Evolutionary conservation across 164 flowering plant genomes (phyloP).

Genomic region (Buxus sempervirens): DNA sequence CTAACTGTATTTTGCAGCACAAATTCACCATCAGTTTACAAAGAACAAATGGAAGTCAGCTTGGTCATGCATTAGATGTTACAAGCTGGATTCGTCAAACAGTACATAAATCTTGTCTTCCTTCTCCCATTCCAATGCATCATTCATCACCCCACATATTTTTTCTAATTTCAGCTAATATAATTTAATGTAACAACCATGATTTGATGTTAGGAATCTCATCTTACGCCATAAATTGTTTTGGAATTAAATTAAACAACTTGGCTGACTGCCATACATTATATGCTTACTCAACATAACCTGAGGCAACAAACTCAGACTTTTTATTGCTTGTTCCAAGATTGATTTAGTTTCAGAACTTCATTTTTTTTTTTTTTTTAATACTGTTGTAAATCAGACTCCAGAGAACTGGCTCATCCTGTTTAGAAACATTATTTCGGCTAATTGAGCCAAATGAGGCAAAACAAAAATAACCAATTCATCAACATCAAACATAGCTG

Average conservation of each 20-base stretch:
- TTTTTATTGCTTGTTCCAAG: no score
- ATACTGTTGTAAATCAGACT: neutral
- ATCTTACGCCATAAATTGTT: neutral
- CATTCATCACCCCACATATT: neutral
- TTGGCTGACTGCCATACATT: neutral
- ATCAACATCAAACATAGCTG: slow-evolving; percentile 20
- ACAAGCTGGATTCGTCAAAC: no score
- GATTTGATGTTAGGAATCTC: neutral
- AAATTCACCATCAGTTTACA: no score
- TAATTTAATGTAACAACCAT: neutral
- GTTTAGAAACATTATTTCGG: slow-evolving; percentile 8
- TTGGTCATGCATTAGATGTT: no score
- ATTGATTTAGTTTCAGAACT: no score
- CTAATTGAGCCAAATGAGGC: slow-evolving; percentile 12
- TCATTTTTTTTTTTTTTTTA: no score
- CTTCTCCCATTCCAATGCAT: neutral
- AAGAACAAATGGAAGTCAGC: no score
- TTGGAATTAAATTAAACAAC: neutral
- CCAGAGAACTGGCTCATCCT: neutral
- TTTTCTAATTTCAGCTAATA: neutral
- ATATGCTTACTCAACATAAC: neutral
- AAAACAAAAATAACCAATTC: slow-evolving; percentile 5
- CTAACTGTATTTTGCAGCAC: neutral
- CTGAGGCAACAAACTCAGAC: neutral
- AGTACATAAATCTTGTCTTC: no score